Base-by-base conservation (phyloP, 768 basidiomycete genomes). In the Russula earlei region DNA sequence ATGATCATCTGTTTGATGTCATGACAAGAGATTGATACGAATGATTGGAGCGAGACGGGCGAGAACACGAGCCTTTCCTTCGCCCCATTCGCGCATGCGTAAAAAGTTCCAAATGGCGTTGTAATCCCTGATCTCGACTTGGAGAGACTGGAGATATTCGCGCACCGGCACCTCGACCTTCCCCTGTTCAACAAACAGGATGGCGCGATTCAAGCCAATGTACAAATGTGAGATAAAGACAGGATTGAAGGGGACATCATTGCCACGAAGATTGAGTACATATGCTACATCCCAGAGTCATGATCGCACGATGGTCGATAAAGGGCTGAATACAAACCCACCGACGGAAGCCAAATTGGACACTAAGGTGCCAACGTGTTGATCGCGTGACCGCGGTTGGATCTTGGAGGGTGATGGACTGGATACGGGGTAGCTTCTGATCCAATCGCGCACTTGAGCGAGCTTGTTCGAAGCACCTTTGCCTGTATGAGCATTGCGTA, bases 21-120 rank as follows among this genome's bases (percentile, higher is more conserved):
- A 24, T n/a, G 40, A 10, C 12, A n/a, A 19, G n/a, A 9, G 27
- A 50, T 50, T 40, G 27, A 27, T 33, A 59, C 19, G 11, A 25
- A 34, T 41, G 24, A 20, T 14, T 11, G 15, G 12, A 25, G 29
- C 31, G 6, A 55, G 24, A 44, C 38, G 44, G 50, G 41, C 84
- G 75, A 55, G 74, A 73, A 29, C 88, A 76, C 40, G n/a, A n/a
- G n/a, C n/a, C n/a, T n/a, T n/a, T n/a, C n/a, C n/a, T n/a, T n/a
- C n/a, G n/a, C n/a, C n/a, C n/a, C n/a, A n/a, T n/a, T n/a, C n/a
- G n/a, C n/a, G n/a, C n/a, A n/a, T n/a, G n/a, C n/a, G n/a, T n/a
- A 95, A 73, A 71, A 85, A 92, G 2, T 78, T 69, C 89, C 91
- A 90, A 15, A 93, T 70, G 25, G 84, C 83, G 11, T 83, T 83